phyloP scores from a whole-genome alignment of 495 filamentous ascomycete species.

The Podospora anserina region DNA sequence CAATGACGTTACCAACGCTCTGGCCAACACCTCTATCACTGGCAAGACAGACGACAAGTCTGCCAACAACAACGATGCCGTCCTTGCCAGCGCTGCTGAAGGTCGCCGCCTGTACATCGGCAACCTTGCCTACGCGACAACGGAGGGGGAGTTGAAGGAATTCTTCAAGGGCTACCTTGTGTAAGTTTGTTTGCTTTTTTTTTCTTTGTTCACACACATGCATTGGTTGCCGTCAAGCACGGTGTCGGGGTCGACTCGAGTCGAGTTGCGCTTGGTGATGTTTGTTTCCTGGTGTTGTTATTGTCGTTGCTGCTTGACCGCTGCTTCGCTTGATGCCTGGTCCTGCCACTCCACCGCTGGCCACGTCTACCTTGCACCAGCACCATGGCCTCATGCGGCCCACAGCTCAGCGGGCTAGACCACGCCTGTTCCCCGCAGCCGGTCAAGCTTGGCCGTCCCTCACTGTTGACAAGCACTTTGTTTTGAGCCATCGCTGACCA shows the following conservation, averaged over 20 bases:
- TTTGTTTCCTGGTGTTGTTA: background rate
- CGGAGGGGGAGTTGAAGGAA: conserved; percentile 98
- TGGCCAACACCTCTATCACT: conserved; percentile 68
- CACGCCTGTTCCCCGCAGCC: background rate
- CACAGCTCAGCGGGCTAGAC: conserved; percentile 1
- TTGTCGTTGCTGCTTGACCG: conserved; percentile 12
- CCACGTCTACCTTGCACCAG: conserved; percentile 8
- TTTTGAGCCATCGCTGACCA: conserved; percentile 25
- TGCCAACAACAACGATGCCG: conserved; percentile 62
- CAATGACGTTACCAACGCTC: conserved; percentile 81
- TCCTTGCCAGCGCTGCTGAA: conserved; percentile 93
- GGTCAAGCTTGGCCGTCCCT: background rate
- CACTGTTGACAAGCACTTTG: background rate
- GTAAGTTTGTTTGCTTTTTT: conserved; percentile 59
- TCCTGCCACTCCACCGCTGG: background rate
- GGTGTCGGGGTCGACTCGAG: background rate
- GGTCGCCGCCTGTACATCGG: conserved; percentile 99
- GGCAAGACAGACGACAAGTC: conserved; percentile 50
- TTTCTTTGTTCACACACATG: conserved; percentile 7
- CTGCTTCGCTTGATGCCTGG: conserved; percentile 4
- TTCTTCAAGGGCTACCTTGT: conserved; percentile 98
- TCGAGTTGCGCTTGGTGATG: background rate
- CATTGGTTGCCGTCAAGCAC: conserved; percentile 2
- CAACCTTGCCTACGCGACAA: conserved; percentile 99
- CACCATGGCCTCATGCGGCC: background rate